Evolutionary conservation across 1,284 basidiomycete species (phyloP), one percentile per base, ranked within the genome.

Genomic region (Taiwanofungus camphoratus): DNA sequence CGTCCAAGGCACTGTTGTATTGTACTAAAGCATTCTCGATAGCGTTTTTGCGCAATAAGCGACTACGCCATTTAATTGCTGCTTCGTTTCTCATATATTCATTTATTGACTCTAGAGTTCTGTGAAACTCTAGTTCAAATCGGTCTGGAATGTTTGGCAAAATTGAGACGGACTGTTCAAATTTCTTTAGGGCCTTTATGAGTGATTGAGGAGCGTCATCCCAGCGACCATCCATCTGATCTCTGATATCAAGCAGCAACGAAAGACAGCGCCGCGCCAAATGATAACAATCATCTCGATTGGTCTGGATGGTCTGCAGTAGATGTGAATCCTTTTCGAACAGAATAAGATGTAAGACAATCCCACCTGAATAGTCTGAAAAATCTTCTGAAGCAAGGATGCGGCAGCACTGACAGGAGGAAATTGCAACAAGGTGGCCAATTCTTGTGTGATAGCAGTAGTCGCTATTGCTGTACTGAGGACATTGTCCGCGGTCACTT

Each of bases 211-310:
- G 73, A 1, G 73, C 70, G 16, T 57, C 56, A 15, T 73, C 65
- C 67, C 68, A 71, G 41, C 67, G 63, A 32, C 66, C 73, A 3
- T 58, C 62, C 71, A 77, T 76, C 26, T 71, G 70, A 36, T 63
- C 62, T 13, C 67, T 65, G 30, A 77, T 65, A 39, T 73, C 66
- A 11, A 67, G 49, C 23, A 77, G 50, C 33, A 77, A 61, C 18
- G 66, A 62, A 13, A 71, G 63, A 12, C 71, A 70, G 15, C 73
- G 63, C 33, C 63, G 59, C 3, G 71, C 73, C 7, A 77, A 58
- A 40, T 65, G 56, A 38, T 65, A 53, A 42, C 75, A 77, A 1
- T 63, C 62, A 3, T 57, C 56, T 48, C 66, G 68, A 39, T 76
- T 76, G 2, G 47, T 49, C 22, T 58, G 55, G 8, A 62, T 45